phyloP scores from a whole-genome alignment of 2,329 filamentous ascomycete species.

The Microcera coccophila region DNA sequence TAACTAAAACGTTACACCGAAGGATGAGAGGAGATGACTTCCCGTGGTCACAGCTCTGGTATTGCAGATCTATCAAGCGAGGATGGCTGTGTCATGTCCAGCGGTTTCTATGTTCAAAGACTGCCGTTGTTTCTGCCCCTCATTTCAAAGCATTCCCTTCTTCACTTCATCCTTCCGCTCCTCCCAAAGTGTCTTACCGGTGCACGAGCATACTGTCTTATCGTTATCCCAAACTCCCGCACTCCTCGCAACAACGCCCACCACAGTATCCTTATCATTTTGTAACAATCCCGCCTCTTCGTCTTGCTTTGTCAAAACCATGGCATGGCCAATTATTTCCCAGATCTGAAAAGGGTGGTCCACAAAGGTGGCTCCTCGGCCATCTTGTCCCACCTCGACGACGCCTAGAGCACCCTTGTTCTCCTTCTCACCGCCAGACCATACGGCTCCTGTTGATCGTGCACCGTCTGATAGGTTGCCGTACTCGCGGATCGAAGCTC shows the following conservation, averaged over 20 bases:
- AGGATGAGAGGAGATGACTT: too few species aligned
- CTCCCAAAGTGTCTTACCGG: constrained; percentile 97
- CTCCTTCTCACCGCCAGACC: constrained; percentile 55
- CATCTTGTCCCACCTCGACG: constrained; percentile 70
- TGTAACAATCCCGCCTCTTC: constrained; percentile 51
- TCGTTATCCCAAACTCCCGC: constrained; percentile 99
- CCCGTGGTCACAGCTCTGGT: not conserved
- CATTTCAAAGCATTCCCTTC: constrained; percentile 76
- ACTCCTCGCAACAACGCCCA: constrained; percentile 90
- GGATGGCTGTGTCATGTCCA: not conserved
- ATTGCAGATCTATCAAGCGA: not conserved
- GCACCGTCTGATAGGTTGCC: constrained; percentile 84
- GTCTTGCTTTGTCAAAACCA: constrained; percentile 71
- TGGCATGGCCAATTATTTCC: constrained; percentile 92
- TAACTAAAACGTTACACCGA: not conserved
- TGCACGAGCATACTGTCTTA: constrained; percentile 97
- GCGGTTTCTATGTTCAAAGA: not conserved
- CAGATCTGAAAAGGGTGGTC: constrained; percentile 83
- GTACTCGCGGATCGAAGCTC: constrained; percentile 77
- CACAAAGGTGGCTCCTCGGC: constrained; percentile 74
- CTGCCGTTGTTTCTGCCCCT: too few species aligned
- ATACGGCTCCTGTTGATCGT: constrained; percentile 78
- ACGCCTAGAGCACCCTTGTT: constrained; percentile 61
- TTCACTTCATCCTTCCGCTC: constrained; percentile 85
- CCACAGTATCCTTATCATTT: constrained; percentile 80